These are phyloP conservation scores for Fusarium lateritium DNA, from an alignment of 2,329 filamentous ascomycete species.

Conservation along the genomic window DNA sequence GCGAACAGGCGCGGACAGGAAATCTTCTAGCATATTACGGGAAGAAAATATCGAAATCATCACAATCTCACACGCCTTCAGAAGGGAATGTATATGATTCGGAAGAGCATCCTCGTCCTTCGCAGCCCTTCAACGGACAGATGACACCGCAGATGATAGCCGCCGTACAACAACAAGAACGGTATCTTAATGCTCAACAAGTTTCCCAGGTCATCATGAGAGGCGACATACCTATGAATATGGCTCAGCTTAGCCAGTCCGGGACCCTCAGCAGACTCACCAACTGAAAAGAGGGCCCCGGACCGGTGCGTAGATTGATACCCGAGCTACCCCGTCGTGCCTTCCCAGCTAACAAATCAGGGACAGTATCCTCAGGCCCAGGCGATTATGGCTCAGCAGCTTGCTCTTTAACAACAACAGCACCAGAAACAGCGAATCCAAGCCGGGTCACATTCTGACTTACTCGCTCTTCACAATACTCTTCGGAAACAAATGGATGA, in stretches of 20 bases:
- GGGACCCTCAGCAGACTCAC: constrained; percentile 64
- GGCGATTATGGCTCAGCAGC: constrained; percentile 61
- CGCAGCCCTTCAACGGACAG: constrained; percentile 61
- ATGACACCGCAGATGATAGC: constrained; percentile 54
- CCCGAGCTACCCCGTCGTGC: constrained; percentile 1
- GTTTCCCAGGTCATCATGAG: constrained; percentile 68
- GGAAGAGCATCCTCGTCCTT: too few relatives aligned
- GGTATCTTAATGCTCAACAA: constrained; percentile 70
- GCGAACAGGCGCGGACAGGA: not conserved
- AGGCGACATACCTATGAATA: constrained; percentile 67
- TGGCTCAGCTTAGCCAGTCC: constrained; percentile 65
- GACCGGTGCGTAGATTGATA: constrained; percentile 56
- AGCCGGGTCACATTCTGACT: too few relatives aligned
- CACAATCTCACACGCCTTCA: too few relatives aligned
- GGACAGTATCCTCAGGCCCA: constrained; percentile 52
- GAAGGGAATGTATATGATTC: too few relatives aligned
- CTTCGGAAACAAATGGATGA: too few relatives aligned
- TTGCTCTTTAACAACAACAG: constrained; percentile 56
- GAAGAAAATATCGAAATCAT: too few relatives aligned
- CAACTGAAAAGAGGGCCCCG: constrained; percentile 61
- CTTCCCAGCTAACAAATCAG: constrained; percentile 41
- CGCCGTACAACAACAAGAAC: constrained; percentile 59
- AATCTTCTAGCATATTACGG: not conserved
- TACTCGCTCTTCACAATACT: too few relatives aligned
- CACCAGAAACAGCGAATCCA: constrained; percentile 40